These are phyloP conservation scores for Berberis vulgaris DNA, from an alignment of 164 flowering plant genomes.

Conservation along the genomic window DNA sequence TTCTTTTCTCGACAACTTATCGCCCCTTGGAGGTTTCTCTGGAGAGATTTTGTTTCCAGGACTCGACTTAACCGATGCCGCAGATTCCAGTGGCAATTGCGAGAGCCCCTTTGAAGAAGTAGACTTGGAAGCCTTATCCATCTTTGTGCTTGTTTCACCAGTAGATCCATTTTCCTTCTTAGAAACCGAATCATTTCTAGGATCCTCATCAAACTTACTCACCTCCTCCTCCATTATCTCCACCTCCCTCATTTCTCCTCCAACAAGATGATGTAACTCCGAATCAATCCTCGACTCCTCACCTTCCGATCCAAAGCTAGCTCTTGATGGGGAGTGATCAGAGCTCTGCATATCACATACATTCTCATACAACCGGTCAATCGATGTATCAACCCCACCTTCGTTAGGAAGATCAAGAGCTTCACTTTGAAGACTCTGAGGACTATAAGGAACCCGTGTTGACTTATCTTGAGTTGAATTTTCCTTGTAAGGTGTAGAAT, in stretches of 20 bases:
- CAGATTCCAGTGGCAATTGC: slow-evolving; percentile 27
- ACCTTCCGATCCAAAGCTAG: slow-evolving; percentile 66
- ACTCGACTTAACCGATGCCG: slow-evolving; percentile 32
- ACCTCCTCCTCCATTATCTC: slow-evolving; percentile 50
- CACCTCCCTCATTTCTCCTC: slow-evolving; percentile 65
- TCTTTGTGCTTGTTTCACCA: slow-evolving; percentile 20
- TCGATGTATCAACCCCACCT: slow-evolving; percentile 51
- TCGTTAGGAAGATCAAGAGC: slow-evolving; percentile 21
- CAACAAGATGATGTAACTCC: slow-evolving; percentile 75
- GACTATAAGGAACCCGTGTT: slow-evolving; percentile 26
- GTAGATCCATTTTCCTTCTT: slow-evolving; percentile 35
- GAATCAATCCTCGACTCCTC: slow-evolving; percentile 85
- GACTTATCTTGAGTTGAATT: slow-evolving; percentile 22
- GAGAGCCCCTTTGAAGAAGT: slow-evolving; percentile 38
- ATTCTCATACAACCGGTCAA: slow-evolving; percentile 71
- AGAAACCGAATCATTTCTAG: slow-evolving; percentile 29
- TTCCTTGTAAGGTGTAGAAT: slow-evolving; percentile 30
- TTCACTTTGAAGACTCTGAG: slow-evolving; percentile 23
- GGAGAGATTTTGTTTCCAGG: slow-evolving; percentile 34
- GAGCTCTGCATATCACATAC: slow-evolving; percentile 89
- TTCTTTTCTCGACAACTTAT: slow-evolving; percentile 28
- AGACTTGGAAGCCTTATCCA: slow-evolving; percentile 27
- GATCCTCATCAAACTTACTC: slow-evolving; percentile 26
- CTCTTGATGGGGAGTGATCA: slow-evolving; percentile 69
- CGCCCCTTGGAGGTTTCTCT: slow-evolving; percentile 43